Base-by-base conservation (phyloP, 2,329 filamentous ascomycete genomes). In the Didymella pomorum region DNA sequence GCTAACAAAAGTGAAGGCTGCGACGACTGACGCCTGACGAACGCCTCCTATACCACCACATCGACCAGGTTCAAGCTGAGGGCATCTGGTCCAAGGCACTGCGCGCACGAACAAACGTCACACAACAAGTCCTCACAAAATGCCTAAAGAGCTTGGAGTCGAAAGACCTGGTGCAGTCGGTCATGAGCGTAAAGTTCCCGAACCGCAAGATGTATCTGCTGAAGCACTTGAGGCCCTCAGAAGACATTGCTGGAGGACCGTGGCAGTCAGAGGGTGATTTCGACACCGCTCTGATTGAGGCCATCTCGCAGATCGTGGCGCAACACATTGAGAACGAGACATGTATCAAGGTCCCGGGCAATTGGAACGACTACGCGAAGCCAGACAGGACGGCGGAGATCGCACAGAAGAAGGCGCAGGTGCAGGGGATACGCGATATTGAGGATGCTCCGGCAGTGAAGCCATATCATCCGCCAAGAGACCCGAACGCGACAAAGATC, bases 171-270 rank as follows among this genome's bases (percentile, higher is more conserved):
- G 93, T 99, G 76, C 90, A 91, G 71, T 87, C 89, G 57, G 93
- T 98, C 79, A 95, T 94, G 79, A 95, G 90, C 76, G 93, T 96
- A 78, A 93, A 96, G 79, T 89, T 91, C 72, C 92, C 92, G 26
- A 91, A 89, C 66, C 90, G 95, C 74, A 97, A 96, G 79, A 97
- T 96, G 85, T 99, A 95, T 83, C 96, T 99, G 84, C 89, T 97
- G 71, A 87, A 89, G 52, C 89, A 89, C 62, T 85, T 99, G 60
- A 87, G 88, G 11, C 94, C 95, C 0, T 92, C 89, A 52, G 93
- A 97, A 62, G 90, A 95, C 61, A 91, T 96, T 45, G 96, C 93
- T 0, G 95, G 95, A 46, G 95, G 95, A 1, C 90, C 92, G 9
- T 99, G 94, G 92, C 97, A 95, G 76, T 93, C 91, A 8, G 93